Evolutionary conservation across 441 rosid species (phyloP), one percentile per base, ranked within the genome.

Genomic region (Adansonia rubrostipa): DNA sequence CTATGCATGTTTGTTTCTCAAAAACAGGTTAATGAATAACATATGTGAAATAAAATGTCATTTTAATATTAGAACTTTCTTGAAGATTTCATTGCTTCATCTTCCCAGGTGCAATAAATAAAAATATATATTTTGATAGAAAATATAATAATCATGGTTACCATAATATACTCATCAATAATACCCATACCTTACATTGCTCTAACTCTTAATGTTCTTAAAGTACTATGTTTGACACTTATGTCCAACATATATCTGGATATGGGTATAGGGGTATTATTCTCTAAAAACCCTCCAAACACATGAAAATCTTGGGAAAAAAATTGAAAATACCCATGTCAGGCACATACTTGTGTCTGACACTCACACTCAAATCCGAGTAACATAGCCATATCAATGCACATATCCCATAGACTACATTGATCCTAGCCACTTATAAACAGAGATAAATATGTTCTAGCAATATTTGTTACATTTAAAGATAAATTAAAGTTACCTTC

Each of bases 401-500:
- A 28, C 13, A 28, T 78, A 54, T 72, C 17, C 28, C 15, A 28
- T 56, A 60, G 53, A 62, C 47, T 14, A 24, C 57, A 66, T n/a
- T 9, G 73, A 67, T 51, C 60, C 58, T 33, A 51, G 56, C 64
- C 19, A 70, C 17, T 3, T 8, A 13, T 11, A 13, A 69, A 81
- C 19, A 56, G 28, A 44, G 20, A 81, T 8, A 8, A 40, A 72
- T 17, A 53, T 54, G 9, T 9, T 63, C 10, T 66, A 4, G 61
- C 8, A 14, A 61, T 44, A 40, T 42, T 79, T 61, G 48, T 51
- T 75, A 61, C 28, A 33, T 77, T 19, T 19, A 28, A 53, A 40
- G 20, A 47, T 9, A 40, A 57, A 24, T 42, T 9, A 19, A 57
- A 24, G 45, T 58, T 87, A 94, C 99, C 99, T 87, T 92, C 88